phyloP scores from a whole-genome alignment of 2,329 filamentous ascomycete species.

The Claviceps humidiphila region DNA sequence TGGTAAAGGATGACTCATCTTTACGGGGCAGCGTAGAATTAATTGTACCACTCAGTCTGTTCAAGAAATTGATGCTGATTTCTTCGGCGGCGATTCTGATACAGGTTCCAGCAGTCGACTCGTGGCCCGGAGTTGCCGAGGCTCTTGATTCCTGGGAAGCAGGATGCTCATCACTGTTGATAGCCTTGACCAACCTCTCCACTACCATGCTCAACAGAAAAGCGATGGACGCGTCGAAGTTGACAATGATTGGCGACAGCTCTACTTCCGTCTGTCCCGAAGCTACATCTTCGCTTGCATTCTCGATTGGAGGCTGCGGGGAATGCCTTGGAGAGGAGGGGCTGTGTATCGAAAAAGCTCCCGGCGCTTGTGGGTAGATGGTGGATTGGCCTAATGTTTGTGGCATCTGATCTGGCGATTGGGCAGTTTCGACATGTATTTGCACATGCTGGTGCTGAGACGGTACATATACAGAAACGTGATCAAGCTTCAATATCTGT shows the following conservation, averaged over 20 bases:
- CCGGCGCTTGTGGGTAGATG: conserved; percentile 40
- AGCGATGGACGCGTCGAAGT: conserved; percentile 43
- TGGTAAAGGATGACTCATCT: conserved; percentile 25
- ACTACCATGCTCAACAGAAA: conserved; percentile 40
- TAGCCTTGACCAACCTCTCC: conserved; percentile 32
- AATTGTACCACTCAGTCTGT: conserved; percentile 38
- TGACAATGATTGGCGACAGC: conserved; percentile 37
- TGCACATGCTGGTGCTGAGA: conserved; percentile 33
- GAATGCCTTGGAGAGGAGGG: not conserved
- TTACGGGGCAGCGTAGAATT: conserved; percentile 35
- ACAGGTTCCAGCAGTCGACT: conserved; percentile 16
- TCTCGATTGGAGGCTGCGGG: not conserved
- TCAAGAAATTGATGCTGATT: conserved; percentile 42
- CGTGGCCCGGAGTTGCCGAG: conserved; percentile 6
- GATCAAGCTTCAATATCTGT: conserved; percentile 36
- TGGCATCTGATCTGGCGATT: conserved; percentile 16
- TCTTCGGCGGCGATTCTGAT: conserved; percentile 34
- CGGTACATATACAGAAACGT: conserved; percentile 42
- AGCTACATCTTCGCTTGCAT: not conserved
- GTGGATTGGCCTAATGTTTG: conserved; percentile 23
- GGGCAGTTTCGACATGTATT: conserved; percentile 17
- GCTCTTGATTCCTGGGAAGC: conserved; percentile 3
- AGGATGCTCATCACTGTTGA: conserved; percentile 18
- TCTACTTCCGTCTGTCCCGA: conserved; percentile 29
- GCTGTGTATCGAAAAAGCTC: conserved; percentile 40